These are phyloP conservation scores for Dactylis glomerata DNA, from an alignment of 176 grass and related monocot genomes.

Conservation along the genomic window DNA sequence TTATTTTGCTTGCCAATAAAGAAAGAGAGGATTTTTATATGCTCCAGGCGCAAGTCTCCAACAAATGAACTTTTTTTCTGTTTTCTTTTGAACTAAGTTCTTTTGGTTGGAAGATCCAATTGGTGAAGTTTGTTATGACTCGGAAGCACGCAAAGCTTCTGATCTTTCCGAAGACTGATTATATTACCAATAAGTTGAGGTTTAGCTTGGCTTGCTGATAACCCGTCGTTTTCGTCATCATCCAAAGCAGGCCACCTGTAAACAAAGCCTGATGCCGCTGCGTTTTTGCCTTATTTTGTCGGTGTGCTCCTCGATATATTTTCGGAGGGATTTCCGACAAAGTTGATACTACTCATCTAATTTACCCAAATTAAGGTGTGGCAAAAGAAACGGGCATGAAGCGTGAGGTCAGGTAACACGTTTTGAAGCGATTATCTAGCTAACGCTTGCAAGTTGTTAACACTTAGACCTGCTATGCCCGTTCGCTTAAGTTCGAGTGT, in stretches of 20 bases:
- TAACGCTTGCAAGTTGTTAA: no score
- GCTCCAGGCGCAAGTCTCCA: constrained; percentile 24
- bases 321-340: background rate
- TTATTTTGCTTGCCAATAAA: background rate
- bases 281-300: background rate
- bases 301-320: background rate
- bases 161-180: background rate
- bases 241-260: constrained; percentile 16
- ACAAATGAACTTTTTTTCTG: background rate
- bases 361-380: no score
- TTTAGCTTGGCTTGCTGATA: constrained; percentile 21
- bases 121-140: constrained; percentile 21
- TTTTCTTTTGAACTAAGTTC: background rate
- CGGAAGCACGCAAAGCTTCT: constrained; percentile 23
- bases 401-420: background rate
- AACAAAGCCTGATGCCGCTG: background rate
- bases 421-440: no score
- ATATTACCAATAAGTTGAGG: background rate
- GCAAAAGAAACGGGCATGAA: background rate
- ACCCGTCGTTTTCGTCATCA: constrained; percentile 27
- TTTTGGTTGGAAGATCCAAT: constrained; percentile 6
- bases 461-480: no score
- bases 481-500: no score
- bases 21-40: constrained; percentile 14
- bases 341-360: no score